Conservation (phyloP, 164 flowering plant genomes). For the Tetracentron sinense region DNA sequence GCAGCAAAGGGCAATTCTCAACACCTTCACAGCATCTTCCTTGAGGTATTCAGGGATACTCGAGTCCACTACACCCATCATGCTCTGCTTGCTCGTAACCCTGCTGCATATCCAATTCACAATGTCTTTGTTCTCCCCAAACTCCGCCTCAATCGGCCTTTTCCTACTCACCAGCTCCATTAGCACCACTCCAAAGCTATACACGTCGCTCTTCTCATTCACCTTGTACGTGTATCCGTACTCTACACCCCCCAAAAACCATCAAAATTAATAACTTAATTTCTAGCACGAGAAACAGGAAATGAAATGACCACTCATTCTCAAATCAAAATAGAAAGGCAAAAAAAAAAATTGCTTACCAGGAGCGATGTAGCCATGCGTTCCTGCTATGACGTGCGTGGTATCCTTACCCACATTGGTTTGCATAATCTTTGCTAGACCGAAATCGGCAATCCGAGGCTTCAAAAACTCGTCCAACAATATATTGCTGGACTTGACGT, state of each 20-base stretch:
- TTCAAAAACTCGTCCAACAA: slow-evolving; percentile 65
- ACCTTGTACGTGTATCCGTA: slow-evolving; percentile 61
- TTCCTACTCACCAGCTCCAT: slow-evolving; percentile 70
- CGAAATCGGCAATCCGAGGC: slow-evolving; percentile 83
- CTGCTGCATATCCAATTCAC: slow-evolving; percentile 46
- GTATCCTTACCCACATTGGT: slow-evolving; percentile 32
- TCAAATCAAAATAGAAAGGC: not conserved
- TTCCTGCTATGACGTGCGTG: slow-evolving; percentile 55
- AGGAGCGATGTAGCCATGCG: slow-evolving; percentile 66
- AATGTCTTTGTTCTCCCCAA: slow-evolving; percentile 61
- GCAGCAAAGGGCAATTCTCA: slow-evolving; percentile 49
- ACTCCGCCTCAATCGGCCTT: slow-evolving; percentile 54
- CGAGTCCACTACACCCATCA: slow-evolving; percentile 39
- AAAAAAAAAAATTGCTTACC: slow-evolving; percentile 28
- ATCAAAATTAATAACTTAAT: not conserved
- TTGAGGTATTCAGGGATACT: slow-evolving; percentile 31
- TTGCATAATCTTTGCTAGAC: slow-evolving; percentile 63
- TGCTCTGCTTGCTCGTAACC: slow-evolving; percentile 26
- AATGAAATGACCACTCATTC: no score
- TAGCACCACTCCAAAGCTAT: slow-evolving; percentile 66
- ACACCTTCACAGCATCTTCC: slow-evolving; percentile 55
- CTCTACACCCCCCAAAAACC: slow-evolving; percentile 34
- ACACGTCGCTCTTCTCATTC: slow-evolving; percentile 65
- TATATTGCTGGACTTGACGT: slow-evolving; percentile 81
- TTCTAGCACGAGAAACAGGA: no score